phyloP scores from a whole-genome alignment of 2,329 filamentous ascomycete genomes.

The Cyphellophora attinorum region DNA sequence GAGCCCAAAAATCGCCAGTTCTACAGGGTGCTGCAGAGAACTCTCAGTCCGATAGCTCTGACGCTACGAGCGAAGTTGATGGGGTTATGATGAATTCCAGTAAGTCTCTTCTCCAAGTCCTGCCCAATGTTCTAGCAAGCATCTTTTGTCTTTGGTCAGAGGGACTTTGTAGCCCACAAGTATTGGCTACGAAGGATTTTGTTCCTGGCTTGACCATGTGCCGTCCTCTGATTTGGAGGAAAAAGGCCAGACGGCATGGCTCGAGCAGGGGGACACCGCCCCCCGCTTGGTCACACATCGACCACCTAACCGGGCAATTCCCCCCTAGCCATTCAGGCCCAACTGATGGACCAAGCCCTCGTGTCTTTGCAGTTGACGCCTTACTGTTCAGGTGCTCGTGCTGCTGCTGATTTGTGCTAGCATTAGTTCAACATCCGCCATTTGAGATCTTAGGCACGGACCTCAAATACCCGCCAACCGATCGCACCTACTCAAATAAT shows the following conservation, averaged over 20 bases:
- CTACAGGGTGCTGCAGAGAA: no score
- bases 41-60: no score
- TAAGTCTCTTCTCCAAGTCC: no score
- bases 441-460: slow-evolving; percentile 30
- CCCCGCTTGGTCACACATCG: slow-evolving; percentile 15
- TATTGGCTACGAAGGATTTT: no score
- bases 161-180: no score
- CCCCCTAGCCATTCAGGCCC: slow-evolving; percentile 6
- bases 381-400: slow-evolving; percentile 3
- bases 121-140: no score
- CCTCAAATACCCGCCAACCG: slow-evolving; percentile 28
- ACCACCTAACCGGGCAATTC: slow-evolving; percentile 15
- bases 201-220: no score
- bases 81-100: no score
- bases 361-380: slow-evolving; percentile 11
- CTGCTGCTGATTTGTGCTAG: slow-evolving; percentile 22
- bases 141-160: no score
- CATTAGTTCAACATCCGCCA: slow-evolving; percentile 27
- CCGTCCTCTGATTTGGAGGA: no score
- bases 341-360: slow-evolving; percentile 7
- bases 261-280: slow-evolving; percentile 8
- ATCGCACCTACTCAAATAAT: slow-evolving; percentile 25
- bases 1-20: no score
- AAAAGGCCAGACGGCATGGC: slow-evolving; percentile 11
- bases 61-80: no score